Base-by-base conservation (phyloP, 2,329 filamentous ascomycete species). In the Metarhizium anisopliae region DNA sequence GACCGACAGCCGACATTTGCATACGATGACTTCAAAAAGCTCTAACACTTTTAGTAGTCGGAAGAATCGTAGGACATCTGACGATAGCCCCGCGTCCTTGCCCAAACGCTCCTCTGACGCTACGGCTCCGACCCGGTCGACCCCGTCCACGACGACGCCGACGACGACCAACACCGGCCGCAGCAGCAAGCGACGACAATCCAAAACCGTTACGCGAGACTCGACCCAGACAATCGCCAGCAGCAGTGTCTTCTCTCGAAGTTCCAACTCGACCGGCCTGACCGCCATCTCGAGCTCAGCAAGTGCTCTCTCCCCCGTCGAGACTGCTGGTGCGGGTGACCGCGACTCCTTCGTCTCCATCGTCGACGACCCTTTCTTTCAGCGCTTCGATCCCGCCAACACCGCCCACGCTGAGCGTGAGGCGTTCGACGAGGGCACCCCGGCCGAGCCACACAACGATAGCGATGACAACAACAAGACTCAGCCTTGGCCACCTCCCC, bases 301-400 rank as follows among this genome's bases (percentile, higher is more conserved):
- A 53, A 60, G 59, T 42, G 47, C 56, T n/a, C 50, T 61, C 51
- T 60, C 63, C 50, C 54, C 61, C 13, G 25, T 66, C 60, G 66
- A 67, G 47, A 59, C 62, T 8, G 56, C 58, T 35, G 55, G 61
- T 56, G 63, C 14, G 25, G 18, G 61, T 53, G 67, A 68, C 62
- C 73, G 77, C 58, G 75, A 77, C 61, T 83, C 79, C 18, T 69
- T 81, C 59, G 67, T 73, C 52, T 81, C 78, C 57, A 78, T 82
- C 58, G 69, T 79, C 64, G 77, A 82, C 72, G 78, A 81, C 60
- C 77, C 77, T 35, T 80, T 81, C 66, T 78, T 80, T 68, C 73
- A 75, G 62, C 74, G 72, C 59, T 75, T 76, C 60, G 68, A 76
- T 65, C 61, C 61, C 36, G 60, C 65, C 55, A 58, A 62, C 54